Evolutionary conservation across 176 grass and related monocot genomes (phyloP), one percentile per base, ranked within the genome.

Genomic region (Oryza brachyantha): DNA sequence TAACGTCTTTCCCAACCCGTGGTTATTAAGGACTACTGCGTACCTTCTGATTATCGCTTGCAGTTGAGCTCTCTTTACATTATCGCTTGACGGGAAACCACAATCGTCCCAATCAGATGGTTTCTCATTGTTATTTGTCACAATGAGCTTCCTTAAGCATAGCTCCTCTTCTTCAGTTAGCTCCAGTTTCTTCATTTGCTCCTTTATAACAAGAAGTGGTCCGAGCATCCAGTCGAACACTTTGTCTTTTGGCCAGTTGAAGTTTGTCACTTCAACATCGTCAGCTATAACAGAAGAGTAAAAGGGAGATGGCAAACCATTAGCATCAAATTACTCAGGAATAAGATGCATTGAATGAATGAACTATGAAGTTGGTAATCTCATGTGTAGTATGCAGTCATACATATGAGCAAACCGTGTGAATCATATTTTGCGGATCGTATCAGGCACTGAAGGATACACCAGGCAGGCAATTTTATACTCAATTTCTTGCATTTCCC

Each of bases 21-120:
- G 22, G 8, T 22, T 2, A 55, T 22, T 55, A 5, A 55, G 21
- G 19, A 55, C 19, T 9, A 55, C 17, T n/a, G 17, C 17, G 4
- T 86, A 97, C 95, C 94, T 94, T 94, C 95, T 94, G 64, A 94
- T 90, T 35, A 94, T 83, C 0, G 87, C 87, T 74, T 97, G 95
- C 48, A 92, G 77, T 66, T 89, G 95, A 46, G 91, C 95, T 88
- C 85, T 92, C 86, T 84, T 94, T 54, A 94, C 59, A 11, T 84
- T 79, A n/a, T 94, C 85, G 13, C 62, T 60, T 0, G 82, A 92
- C 3, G 89, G 80, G 27, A 92, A 97, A 46, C 81, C 86, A 0
- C 64, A 73, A 11, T 86, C 76, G 3, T 94, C 87, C 94, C 94
- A 97, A 11, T 97, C 89, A 29, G 88, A 90, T 13, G 91, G 87